phyloP scores from a whole-genome alignment of 345 rosid species.

The Heritiera fomes region DNA sequence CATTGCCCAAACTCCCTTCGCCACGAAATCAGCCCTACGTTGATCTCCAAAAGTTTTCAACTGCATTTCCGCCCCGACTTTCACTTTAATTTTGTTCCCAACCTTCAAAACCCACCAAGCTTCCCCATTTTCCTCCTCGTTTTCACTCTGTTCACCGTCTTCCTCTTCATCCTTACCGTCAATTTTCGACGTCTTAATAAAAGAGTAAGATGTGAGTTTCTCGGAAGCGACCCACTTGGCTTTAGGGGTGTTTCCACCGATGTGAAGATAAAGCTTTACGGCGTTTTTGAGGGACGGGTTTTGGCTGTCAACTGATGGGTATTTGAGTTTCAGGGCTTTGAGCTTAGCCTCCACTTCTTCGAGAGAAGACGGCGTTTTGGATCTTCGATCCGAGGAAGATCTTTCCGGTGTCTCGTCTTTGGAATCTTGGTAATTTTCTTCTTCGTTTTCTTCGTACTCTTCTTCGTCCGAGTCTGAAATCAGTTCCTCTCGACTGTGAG shows the following conservation, averaged over 20 bases:
- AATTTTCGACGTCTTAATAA: conserved; percentile 48
- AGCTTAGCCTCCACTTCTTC: conserved; percentile 71
- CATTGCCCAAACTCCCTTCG: conserved; percentile 86
- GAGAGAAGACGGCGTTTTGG: conserved; percentile 52
- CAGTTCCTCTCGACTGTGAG: conserved; percentile 68
- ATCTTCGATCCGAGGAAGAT: conserved; percentile 34
- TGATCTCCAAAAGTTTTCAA: conserved; percentile 69
- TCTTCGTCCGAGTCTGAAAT: conserved; percentile 61
- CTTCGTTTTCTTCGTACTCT: conserved; percentile 36
- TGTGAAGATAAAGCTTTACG: conserved; percentile 60
- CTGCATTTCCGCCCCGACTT: conserved; percentile 59
- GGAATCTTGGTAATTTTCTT: conserved; percentile 51
- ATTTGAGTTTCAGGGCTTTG: conserved; percentile 58
- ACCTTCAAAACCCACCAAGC: conserved; percentile 67
- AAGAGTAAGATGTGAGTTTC: conserved; percentile 52
- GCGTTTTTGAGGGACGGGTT: conserved; percentile 42
- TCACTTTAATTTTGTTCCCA: conserved; percentile 53
- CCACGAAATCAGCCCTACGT: conserved; percentile 88
- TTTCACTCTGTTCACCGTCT: conserved; percentile 39
- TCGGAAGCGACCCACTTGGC: conserved; percentile 77
- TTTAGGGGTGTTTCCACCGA: conserved; percentile 71
- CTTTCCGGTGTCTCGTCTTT: conserved; percentile 45
- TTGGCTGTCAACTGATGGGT: conserved; percentile 38
- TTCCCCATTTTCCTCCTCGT: conserved; percentile 42
- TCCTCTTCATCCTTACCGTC: conserved; percentile 32